Evolutionary conservation across 2,329 filamentous ascomycete species (phyloP).

Genomic region (Talaromyces sp.): DNA sequence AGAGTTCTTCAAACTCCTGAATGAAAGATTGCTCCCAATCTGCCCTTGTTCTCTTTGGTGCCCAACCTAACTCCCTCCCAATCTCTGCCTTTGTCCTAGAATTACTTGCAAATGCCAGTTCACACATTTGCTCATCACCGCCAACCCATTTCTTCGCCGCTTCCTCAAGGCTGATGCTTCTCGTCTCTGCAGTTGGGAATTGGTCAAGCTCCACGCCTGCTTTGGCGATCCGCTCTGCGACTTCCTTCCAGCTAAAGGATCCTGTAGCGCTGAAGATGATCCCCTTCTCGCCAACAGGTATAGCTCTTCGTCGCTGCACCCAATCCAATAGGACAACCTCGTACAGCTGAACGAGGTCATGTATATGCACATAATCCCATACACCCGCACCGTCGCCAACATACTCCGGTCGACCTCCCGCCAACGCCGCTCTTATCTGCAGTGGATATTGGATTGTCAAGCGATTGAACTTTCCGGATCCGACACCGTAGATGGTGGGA

Average conservation of each 20-base stretch:
- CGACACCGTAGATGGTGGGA: conserved; percentile 45
- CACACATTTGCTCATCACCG: not conserved
- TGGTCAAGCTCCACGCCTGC: not conserved
- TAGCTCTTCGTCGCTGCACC: not conserved
- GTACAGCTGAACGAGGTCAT: not conserved
- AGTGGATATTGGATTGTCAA: not conserved
- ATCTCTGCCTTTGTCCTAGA: conserved; percentile 2
- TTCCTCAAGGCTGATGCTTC: not conserved
- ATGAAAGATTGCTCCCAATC: conserved; percentile 5
- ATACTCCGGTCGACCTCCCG: not conserved
- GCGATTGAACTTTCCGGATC: not conserved
- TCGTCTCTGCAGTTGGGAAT: not conserved
- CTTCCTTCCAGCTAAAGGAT: conserved; percentile 1
- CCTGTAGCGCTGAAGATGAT: conserved; percentile 3
- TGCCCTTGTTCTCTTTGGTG: conserved; percentile 2
- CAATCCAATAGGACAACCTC: not conserved
- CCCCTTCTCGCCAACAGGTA: not conserved
- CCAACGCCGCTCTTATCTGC: not conserved
- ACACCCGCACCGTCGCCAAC: not conserved
- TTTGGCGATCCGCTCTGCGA: conserved; percentile 2
- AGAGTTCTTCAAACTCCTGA: conserved; percentile 1
- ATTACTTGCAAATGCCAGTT: conserved; percentile 7
- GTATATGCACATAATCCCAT: not conserved
- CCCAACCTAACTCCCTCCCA: conserved; percentile 6
- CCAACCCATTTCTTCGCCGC: not conserved